Base-by-base conservation (phyloP, 345 rosid species). In the Arabidopsis suecica region DNA sequence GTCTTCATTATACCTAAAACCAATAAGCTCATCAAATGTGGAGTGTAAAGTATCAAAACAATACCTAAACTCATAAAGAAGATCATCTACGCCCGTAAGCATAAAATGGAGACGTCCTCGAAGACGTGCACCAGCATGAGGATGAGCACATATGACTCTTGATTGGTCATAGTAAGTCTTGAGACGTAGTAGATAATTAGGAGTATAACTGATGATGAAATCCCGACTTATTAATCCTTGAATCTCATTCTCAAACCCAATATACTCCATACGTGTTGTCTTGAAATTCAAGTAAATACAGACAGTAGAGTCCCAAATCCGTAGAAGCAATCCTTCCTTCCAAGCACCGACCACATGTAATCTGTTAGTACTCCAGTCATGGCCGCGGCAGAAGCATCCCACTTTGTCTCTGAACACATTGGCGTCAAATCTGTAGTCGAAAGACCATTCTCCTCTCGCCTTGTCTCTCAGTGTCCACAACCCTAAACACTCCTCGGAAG, bases 391-490 rank as follows among this genome's bases (percentile, higher is more conserved):
- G 23, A 47, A 47, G 51, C 3, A 0, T 47, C 22, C 16, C 9
- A 47, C 51, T 47, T 47, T 47, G 51, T 47, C 51, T 47, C 51
- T 47, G 10, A 47, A 47, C 23, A 16, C 51, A 18, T 16, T 47
- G 51, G 51, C 10, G 14, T 47, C 51, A 47, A 47, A 47, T 47
- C 22, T 47, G 51, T 47, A 47, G 23, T 47, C 23, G 9, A 47
- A 16, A 16, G 51, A 47, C 51, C 23, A 47, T 47, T 47, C 22
- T 47, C 10, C 51, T 16, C 5, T 47, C 10, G 23, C 51, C 23
- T 47, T 47, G 7, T 47, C 51, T 47, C 51, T 47, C 9, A 47
- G 51, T 47, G 51, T 47, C 51, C 51, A 47, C 51, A 47, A 47
- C 51, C 51, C 51, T 47, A 47, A 22, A 47, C 9, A 47, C 10